phyloP scores from a whole-genome alignment of 208 protist species.

The Blastocrithidia nonstop region DNA sequence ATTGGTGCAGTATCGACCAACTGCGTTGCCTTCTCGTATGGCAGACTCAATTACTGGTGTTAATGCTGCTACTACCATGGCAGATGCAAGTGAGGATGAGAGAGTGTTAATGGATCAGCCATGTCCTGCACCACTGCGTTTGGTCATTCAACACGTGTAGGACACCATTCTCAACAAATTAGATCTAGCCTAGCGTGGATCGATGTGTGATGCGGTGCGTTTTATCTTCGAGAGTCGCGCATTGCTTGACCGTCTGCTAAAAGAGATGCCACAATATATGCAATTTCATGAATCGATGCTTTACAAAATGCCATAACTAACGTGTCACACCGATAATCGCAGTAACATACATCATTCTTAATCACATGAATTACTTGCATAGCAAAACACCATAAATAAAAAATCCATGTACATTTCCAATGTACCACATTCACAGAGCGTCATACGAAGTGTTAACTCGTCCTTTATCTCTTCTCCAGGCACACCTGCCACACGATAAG shows the following conservation, averaged over 20 bases:
- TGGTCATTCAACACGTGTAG: constrained; percentile 55
- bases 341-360: too few species aligned
- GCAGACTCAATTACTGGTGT: not conserved
- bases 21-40: too few species aligned
- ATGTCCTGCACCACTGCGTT: constrained; percentile 61
- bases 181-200: constrained; percentile 43
- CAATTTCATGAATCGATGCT: constrained; percentile 10
- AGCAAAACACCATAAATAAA: not conserved
- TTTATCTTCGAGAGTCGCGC: constrained; percentile 70
- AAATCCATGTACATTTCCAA: not conserved
- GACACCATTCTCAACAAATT: constrained; percentile 47
- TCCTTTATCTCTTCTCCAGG: too few species aligned
- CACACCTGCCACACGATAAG: too few species aligned
- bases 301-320: not conserved
- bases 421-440: too few species aligned
- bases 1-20: too few species aligned
- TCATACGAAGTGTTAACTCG: too few species aligned
- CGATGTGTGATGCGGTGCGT: constrained; percentile 53
- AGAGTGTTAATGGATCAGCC: constrained; percentile 45
- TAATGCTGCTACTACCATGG: constrained; percentile 1
- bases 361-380: too few species aligned
- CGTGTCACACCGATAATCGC: not conserved
- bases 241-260: constrained; percentile 65
- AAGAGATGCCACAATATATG: constrained; percentile 64
- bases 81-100: constrained; percentile 17